Percentiles rank a stretch among this genome's conserved stretches.
Conservation (phyloP, 2,329 filamentous ascomycete species). For the Botrytis sinoallii region DNA sequence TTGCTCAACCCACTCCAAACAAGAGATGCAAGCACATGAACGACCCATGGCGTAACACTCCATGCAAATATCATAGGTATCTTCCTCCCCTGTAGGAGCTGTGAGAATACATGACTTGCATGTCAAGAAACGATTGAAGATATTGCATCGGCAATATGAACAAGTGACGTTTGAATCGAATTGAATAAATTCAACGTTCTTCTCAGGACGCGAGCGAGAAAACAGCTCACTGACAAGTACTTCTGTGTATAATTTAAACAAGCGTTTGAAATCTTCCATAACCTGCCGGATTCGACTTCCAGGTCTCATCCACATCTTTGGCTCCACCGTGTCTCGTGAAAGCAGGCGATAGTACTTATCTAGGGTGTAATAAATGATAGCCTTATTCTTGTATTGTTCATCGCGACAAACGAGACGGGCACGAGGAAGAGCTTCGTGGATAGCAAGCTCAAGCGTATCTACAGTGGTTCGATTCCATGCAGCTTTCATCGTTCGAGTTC, state of each 20-base stretch:
- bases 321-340: slow-evolving; percentile 47
- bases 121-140: slow-evolving; percentile 94
- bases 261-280: slow-evolving; percentile 75
- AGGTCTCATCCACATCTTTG: slow-evolving; percentile 40
- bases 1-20: slow-evolving; percentile 87
- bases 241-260: slow-evolving; percentile 75
- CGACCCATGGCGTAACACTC: slow-evolving; percentile 98
- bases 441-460: slow-evolving; percentile 81
- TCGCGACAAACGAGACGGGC: slow-evolving; percentile 90
- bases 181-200: slow-evolving; percentile 68
- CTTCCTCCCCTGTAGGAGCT: slow-evolving; percentile 67
- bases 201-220: slow-evolving; percentile 59
- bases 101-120: slow-evolving; percentile 76
- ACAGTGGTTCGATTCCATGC: slow-evolving; percentile 96
- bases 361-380: slow-evolving; percentile 85
- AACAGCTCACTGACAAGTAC: slow-evolving; percentile 87
- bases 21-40: slow-evolving; percentile 84
- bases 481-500: slow-evolving; percentile 93
- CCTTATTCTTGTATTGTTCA: slow-evolving; percentile 98
- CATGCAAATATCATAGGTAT: slow-evolving; percentile 96
- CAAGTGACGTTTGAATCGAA: slow-evolving; percentile 94
- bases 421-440: slow-evolving; percentile 83
- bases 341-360: slow-evolving; percentile 71
- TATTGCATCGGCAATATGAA: slow-evolving; percentile 92
- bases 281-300: slow-evolving; percentile 60